Base-by-base conservation (phyloP, 2,329 filamentous ascomycete genomes). In the Fusarium sp. region DNA sequence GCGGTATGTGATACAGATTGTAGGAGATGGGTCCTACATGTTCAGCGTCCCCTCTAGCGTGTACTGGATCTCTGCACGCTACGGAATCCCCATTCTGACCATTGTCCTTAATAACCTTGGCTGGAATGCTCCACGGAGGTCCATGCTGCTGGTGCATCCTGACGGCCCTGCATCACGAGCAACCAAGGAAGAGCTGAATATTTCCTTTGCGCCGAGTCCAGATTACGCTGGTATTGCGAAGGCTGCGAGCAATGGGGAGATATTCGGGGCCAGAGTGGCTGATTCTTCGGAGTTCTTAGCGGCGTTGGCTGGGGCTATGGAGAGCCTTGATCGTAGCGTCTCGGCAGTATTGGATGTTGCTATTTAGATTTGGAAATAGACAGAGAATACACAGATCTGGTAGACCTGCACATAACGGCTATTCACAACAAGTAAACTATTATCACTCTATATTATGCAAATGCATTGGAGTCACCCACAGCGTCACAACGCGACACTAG, bases 1-100 rank as follows among this genome's bases (percentile, higher is more conserved):
- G 20, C 50, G 61, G 4, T 64, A 64, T 1, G 63, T 66, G 0
- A 61, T 66, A 1, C 63, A 66, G 0, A 34, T 70, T 12, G 63
- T 63, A 3, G 68, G 68, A 0, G 68, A 71, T 12, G 68, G 68
- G 0, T 71, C 63, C 4, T 71, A 58, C 11, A 57, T 71, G 24
- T 71, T 71, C n/a, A 58, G 58, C 11, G 63, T 64, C 0, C 63
- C 59, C 0, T 68, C 59, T 1, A 65, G 63, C 4, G 68, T 70
- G 0, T 71, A 68, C 34, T 71, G 68, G 68, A 71, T 71, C 6
- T 63, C 68, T 0, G 57, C 61, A 0, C 42, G 59, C 0, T 71
- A 71, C 14, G 24, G 51, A 0, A 71, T 63, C 4, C 58, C 68
- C 0, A 43, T 71, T 11, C 18, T 71, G 1, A 68, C 63, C 0